phyloP scores from a whole-genome alignment of 345 rosid species.

The Viola odorata region DNA sequence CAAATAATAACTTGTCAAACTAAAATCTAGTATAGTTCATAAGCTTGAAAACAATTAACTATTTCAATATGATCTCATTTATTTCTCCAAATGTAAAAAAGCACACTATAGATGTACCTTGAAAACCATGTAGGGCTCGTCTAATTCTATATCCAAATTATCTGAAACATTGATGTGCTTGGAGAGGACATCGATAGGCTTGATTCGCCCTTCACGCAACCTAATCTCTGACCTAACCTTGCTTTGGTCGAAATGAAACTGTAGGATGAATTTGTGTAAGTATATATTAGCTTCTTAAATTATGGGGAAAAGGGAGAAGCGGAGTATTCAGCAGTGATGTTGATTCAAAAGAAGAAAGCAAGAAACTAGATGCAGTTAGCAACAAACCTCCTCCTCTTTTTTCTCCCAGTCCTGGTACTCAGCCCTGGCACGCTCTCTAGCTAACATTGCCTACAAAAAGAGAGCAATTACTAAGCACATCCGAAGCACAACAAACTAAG shows the following conservation, averaged over 20 bases:
- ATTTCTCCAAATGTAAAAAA: not conserved
- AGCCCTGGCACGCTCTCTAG: slow-evolving; percentile 96
- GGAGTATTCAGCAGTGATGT: not conserved
- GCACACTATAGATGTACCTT: slow-evolving; percentile 37
- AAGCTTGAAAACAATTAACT: too few species aligned
- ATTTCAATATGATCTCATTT: too few species aligned
- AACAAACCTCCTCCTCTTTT: slow-evolving; percentile 85
- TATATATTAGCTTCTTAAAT: slow-evolving; percentile 7
- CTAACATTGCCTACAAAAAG: slow-evolving; percentile 64
- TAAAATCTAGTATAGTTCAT: too few species aligned
- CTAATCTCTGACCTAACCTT: slow-evolving; percentile 85
- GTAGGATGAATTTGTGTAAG: slow-evolving; percentile 24
- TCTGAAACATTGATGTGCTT: slow-evolving; percentile 79
- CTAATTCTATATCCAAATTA: slow-evolving; percentile 68
- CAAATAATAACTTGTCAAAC: too few species aligned
- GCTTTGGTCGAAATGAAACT: slow-evolving; percentile 99
- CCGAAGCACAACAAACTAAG: not conserved
- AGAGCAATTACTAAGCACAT: not conserved
- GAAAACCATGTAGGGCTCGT: slow-evolving; percentile 91
- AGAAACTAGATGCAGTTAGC: not conserved
- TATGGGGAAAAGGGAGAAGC: not conserved
- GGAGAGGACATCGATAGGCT: slow-evolving; percentile 81
- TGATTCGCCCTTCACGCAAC: slow-evolving; percentile 75
- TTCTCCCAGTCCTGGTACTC: slow-evolving; percentile 99
- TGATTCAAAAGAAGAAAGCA: not conserved